Conservation (phyloP, 169 alveolate genomes). For the Plasmodium blacklocki region DNA sequence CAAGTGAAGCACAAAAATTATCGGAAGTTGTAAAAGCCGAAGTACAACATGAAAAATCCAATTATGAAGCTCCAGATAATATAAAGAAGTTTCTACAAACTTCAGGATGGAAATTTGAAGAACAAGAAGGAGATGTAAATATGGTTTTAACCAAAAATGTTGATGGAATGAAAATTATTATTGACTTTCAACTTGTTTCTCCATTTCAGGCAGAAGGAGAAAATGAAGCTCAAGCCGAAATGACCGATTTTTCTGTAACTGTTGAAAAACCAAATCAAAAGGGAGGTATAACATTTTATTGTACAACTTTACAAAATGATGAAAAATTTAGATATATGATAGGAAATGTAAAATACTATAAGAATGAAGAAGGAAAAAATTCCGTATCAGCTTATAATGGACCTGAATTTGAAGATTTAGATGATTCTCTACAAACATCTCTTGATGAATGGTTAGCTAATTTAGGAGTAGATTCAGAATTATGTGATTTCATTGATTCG, state of each 20-base stretch:
- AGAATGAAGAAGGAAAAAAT: conserved; percentile 86
- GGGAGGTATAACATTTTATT: conserved; percentile 90
- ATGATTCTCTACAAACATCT: conserved; percentile 91
- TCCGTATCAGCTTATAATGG: conserved; percentile 91
- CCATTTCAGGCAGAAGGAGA: conserved; percentile 91
- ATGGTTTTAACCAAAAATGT: conserved; percentile 87
- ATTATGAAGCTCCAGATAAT: conserved; percentile 86
- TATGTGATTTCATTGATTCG: conserved; percentile 92
- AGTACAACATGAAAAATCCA: conserved; percentile 86
- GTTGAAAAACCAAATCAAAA: conserved; percentile 84
- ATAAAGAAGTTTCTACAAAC: conserved; percentile 83
- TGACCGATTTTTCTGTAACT: conserved; percentile 92
- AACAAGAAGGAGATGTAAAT: conserved; percentile 89
- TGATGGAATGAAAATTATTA: conserved; percentile 86
- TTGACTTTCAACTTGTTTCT: conserved; percentile 88
- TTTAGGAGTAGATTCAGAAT: conserved; percentile 89
- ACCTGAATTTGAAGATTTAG: conserved; percentile 94
- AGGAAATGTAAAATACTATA: conserved; percentile 87
- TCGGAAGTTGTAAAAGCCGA: conserved; percentile 86
- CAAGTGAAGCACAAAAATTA: conserved; percentile 86
- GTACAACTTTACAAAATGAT: conserved; percentile 90
- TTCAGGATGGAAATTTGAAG: conserved; percentile 87
- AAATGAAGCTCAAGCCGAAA: conserved; percentile 90
- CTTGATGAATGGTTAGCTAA: conserved; percentile 90
- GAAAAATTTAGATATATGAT: conserved; percentile 88